phyloP scores from a whole-genome alignment of 768 basidiomycete species.

The Pleurotus cornucopiae region DNA sequence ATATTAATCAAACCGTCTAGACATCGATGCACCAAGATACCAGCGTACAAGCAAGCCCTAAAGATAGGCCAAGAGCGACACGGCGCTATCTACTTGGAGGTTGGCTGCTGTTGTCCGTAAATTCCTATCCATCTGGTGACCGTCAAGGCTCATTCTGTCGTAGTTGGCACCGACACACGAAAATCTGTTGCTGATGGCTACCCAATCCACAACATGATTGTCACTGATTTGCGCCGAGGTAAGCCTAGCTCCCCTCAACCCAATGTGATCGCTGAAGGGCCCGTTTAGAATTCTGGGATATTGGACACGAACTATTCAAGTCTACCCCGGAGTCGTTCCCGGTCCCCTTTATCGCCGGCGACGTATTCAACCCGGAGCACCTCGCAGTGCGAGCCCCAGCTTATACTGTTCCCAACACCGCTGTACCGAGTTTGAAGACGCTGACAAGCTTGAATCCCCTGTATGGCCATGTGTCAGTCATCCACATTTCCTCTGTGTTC shows the following conservation, averaged over 20 bases:
- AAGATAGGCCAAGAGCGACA: slow-evolving; percentile 13
- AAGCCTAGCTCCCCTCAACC: background rate
- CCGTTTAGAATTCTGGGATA: slow-evolving; percentile 38
- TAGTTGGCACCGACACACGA: slow-evolving; percentile 22
- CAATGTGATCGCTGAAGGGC: background rate
- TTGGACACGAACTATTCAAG: slow-evolving; percentile 44
- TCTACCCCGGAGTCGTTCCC: slow-evolving; percentile 35
- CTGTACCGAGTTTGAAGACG: slow-evolving; percentile 10
- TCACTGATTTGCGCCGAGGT: slow-evolving; percentile 20
- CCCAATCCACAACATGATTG: slow-evolving; percentile 18
- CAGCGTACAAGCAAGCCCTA: slow-evolving; percentile 16
- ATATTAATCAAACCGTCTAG: slow-evolving; percentile 4
- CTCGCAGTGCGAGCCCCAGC: slow-evolving; percentile 19
- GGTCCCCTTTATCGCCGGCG: slow-evolving; percentile 37
- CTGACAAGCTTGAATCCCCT: slow-evolving; percentile 24
- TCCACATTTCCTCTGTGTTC: slow-evolving; percentile 35
- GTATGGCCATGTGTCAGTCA: slow-evolving; percentile 41
- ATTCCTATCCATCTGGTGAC: background rate
- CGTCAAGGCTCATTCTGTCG: background rate
- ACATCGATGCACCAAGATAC: slow-evolving; percentile 16
- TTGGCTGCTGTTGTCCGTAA: slow-evolving; percentile 23
- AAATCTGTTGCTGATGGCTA: slow-evolving; percentile 21
- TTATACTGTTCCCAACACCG: slow-evolving; percentile 4
- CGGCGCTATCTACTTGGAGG: slow-evolving; percentile 19
- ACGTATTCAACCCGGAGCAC: slow-evolving; percentile 34